Conservation (phyloP, 208 protist species). For the Leishmania guyanensis region DNA sequence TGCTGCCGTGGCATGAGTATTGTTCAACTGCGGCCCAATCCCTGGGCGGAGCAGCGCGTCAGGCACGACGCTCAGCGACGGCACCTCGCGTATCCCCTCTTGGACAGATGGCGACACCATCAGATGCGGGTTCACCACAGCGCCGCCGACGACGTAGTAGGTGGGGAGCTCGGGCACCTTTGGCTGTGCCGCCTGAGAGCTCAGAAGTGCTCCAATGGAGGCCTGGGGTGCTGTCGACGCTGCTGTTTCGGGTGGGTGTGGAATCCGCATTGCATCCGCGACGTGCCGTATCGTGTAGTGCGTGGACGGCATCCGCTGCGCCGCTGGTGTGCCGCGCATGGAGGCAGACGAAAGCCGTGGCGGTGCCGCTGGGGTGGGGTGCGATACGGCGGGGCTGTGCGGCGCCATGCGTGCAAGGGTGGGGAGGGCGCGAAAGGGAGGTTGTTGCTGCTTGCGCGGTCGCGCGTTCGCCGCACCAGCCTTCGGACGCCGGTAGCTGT, state of each 20-base stretch:
- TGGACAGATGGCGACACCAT: slow-evolving; percentile 57
- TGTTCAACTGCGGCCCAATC: slow-evolving; percentile 22
- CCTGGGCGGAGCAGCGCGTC: slow-evolving; percentile 27
- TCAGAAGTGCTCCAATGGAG: background rate
- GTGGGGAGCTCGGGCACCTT: background rate
- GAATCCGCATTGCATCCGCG: background rate
- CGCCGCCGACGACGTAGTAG: slow-evolving; percentile 55
- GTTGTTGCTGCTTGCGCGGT: slow-evolving; percentile 1
- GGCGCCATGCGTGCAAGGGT: slow-evolving; percentile 9
- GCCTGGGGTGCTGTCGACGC: background rate
- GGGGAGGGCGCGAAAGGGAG: background rate
- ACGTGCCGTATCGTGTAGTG: slow-evolving; percentile 9
- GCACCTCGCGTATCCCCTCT: slow-evolving; percentile 34
- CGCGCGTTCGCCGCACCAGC: background rate
- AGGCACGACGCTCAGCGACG: slow-evolving; percentile 19
- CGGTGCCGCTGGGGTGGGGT: slow-evolving; percentile 11
- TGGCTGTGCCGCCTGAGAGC: background rate
- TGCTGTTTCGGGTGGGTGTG: slow-evolving; percentile 9
- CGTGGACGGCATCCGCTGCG: slow-evolving; percentile 21
- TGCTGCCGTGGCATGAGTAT: slow-evolving; percentile 10
- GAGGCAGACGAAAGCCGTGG: slow-evolving; percentile 22
- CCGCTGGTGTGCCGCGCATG: slow-evolving; percentile 27
- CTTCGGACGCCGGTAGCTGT: background rate
- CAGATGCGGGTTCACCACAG: slow-evolving; percentile 64
- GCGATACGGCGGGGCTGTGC: slow-evolving; percentile 31